Percentiles rank a stretch among this genome's conserved stretches.
Evolutionary conservation across 306 rosid genomes (phyloP).

Genomic region (Ochetophila trinervis): DNA sequence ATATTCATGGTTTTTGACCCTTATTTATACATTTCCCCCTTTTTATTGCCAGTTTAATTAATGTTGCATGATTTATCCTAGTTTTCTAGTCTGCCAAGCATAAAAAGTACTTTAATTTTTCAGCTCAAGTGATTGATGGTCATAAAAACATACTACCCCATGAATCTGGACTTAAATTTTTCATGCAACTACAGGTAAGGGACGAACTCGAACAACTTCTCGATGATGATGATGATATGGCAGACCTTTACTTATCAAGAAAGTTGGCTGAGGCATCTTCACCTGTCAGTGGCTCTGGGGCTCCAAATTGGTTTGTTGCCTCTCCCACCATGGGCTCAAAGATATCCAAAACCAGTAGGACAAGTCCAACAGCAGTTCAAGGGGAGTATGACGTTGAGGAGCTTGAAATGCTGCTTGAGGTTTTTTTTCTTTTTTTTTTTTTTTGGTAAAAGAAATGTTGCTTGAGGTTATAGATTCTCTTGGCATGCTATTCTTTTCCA

Average conservation of each 20-base stretch:
- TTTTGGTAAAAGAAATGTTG: too few relatives aligned
- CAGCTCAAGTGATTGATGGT: too few relatives aligned
- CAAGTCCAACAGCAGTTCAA: constrained; percentile 42
- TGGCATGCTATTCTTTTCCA: not conserved
- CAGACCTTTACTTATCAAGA: constrained; percentile 77
- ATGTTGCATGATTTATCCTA: too few relatives aligned
- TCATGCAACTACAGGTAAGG: constrained; percentile 43
- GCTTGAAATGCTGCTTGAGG: constrained; percentile 90
- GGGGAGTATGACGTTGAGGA: constrained; percentile 69
- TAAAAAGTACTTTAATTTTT: too few relatives aligned
- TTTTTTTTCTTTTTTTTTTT: too few relatives aligned
- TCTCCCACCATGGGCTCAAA: constrained; percentile 58
- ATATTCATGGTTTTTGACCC: too few relatives aligned
- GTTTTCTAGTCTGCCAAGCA: too few relatives aligned
- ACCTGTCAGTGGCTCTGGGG: constrained; percentile 37
- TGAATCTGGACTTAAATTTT: not conserved
- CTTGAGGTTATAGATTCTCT: constrained; percentile 52
- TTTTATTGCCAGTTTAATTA: too few relatives aligned
- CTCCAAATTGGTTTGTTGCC: constrained; percentile 44
- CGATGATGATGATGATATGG: constrained; percentile 80
- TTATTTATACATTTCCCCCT: too few relatives aligned
- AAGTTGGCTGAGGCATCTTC: constrained; percentile 47
- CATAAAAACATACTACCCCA: not conserved
- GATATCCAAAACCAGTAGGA: constrained; percentile 53
- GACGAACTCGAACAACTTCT: constrained; percentile 82